A percentile compares a stretch with the other conserved stretches of the same genome.
Evolutionary conservation across 2,329 filamentous ascomycete genomes (phyloP).

Genomic region (Sporothrix dimorphospora): DNA sequence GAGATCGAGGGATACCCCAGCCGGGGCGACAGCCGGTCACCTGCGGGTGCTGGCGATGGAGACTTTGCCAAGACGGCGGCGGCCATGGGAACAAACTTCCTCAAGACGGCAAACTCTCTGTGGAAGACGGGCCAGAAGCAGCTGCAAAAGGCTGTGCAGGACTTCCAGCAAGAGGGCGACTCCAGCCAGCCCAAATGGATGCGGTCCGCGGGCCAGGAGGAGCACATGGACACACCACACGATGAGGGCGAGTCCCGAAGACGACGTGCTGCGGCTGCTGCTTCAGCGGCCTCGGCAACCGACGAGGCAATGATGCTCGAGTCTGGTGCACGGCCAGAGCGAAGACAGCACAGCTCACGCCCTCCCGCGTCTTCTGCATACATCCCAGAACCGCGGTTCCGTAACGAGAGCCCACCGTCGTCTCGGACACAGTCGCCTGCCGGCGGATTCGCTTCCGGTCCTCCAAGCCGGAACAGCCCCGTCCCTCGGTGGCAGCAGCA

Average conservation of each 20-base stretch:
- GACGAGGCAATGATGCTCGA: constrained; percentile 83
- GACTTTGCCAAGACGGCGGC: constrained; percentile 82
- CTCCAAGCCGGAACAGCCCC: constrained; percentile 48
- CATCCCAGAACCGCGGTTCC: constrained; percentile 40
- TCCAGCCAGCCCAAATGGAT: constrained; percentile 92
- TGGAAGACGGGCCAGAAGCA: constrained; percentile 96
- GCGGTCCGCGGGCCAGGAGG: constrained; percentile 67
- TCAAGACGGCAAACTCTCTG: constrained; percentile 92
- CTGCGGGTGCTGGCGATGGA: constrained; percentile 58
- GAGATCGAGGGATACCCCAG: constrained; percentile 34
- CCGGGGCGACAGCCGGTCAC: constrained; percentile 57
- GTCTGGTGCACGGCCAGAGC: constrained; percentile 60
- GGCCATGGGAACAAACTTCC: constrained; percentile 77
- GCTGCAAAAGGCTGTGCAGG: constrained; percentile 87
- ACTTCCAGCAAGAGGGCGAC: constrained; percentile 69
- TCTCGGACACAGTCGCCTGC: constrained; percentile 56
- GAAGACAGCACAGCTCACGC: constrained; percentile 25
- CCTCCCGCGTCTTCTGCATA: constrained; percentile 34
- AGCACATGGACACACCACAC: constrained; percentile 40
- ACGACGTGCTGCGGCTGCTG: constrained; percentile 6
- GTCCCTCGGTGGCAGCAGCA: constrained; percentile 65
- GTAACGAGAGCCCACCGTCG: constrained; percentile 38
- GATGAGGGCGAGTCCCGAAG: neutral
- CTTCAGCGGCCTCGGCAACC: constrained; percentile 47
- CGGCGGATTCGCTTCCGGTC: constrained; percentile 35